Conservation (phyloP, 2,329 filamentous ascomycete species). For the Shiraia bambusicola region DNA sequence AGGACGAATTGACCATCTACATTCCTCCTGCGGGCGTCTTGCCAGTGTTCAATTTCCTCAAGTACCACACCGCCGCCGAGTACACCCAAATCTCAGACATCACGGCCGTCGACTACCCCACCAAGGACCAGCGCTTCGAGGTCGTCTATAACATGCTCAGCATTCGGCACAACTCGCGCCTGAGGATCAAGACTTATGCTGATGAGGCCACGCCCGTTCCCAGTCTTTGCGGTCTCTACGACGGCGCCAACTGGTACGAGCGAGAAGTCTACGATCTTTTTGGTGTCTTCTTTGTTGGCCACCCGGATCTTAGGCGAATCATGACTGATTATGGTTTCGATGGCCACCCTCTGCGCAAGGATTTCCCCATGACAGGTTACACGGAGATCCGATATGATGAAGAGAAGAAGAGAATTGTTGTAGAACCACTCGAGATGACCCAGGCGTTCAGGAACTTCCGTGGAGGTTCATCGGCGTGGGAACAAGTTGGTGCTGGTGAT, state of each 20-base stretch:
- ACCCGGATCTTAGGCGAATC: slow-evolving; percentile 93
- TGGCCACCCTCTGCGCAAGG: slow-evolving; percentile 93
- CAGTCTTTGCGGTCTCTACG: slow-evolving; percentile 80
- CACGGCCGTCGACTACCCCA: slow-evolving; percentile 94
- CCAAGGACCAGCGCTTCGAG: slow-evolving; percentile 93
- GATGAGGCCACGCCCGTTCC: slow-evolving; percentile 94
- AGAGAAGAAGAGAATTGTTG: slow-evolving; percentile 99
- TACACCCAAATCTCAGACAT: slow-evolving; percentile 92
- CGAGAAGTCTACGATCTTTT: slow-evolving; percentile 97
- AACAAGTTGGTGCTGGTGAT: slow-evolving; percentile 69
- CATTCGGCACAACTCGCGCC: slow-evolving; percentile 92
- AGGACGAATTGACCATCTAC: slow-evolving; percentile 95
- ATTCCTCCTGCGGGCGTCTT: slow-evolving; percentile 85
- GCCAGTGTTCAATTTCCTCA: slow-evolving; percentile 91
- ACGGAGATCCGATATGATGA: slow-evolving; percentile 98
- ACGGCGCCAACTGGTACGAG: slow-evolving; percentile 98
- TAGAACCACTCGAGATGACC: slow-evolving; percentile 94
- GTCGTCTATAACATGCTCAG: slow-evolving; percentile 97
- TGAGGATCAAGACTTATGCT: slow-evolving; percentile 97
- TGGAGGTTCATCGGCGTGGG: slow-evolving; percentile 67
- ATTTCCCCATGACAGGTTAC: slow-evolving; percentile 97
- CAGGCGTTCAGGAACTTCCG: slow-evolving; percentile 99
- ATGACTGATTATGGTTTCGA: slow-evolving; percentile 99
- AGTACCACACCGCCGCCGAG: slow-evolving; percentile 96
- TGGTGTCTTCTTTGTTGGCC: slow-evolving; percentile 92